phyloP scores from a whole-genome alignment of 2,329 filamentous ascomycete genomes.

The Mycosphaerella arachidis region DNA sequence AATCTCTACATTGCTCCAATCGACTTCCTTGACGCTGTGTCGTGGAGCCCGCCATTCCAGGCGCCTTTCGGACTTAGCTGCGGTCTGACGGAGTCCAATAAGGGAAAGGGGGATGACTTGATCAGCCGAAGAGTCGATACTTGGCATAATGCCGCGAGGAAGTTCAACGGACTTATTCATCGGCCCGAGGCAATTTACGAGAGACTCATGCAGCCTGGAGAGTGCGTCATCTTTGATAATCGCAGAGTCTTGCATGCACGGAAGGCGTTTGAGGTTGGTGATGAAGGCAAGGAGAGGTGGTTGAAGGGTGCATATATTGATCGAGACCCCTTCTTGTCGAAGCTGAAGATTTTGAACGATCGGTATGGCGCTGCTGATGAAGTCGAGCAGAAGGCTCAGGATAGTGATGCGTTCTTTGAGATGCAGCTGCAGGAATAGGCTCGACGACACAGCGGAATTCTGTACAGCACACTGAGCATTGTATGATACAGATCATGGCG shows the following conservation, averaged over 20 bases:
- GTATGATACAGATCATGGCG: background rate
- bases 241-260: conserved; percentile 78
- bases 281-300: conserved; percentile 64
- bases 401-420: background rate
- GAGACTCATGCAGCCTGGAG: conserved; percentile 69
- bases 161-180: conserved; percentile 60
- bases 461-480: background rate
- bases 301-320: conserved; percentile 81
- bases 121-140: background rate
- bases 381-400: background rate
- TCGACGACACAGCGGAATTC: background rate
- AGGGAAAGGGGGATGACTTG: too few species aligned
- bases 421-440: background rate
- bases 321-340: conserved; percentile 54
- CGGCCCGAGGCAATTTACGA: conserved; percentile 58
- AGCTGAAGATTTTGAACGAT: conserved; percentile 25
- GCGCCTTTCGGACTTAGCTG: conserved; percentile 25
- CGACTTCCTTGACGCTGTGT: conserved; percentile 27
- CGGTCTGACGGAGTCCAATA: background rate
- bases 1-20: conserved; percentile 7
- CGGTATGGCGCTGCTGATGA: background rate
- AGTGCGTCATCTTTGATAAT: conserved; percentile 94
- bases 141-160: conserved; percentile 49
- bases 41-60: conserved; percentile 37
- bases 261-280: conserved; percentile 63